Evolutionary conservation across 805 yeast species (phyloP), one percentile per base, ranked within the genome.

Genomic region (Peterozyma toletana): DNA sequence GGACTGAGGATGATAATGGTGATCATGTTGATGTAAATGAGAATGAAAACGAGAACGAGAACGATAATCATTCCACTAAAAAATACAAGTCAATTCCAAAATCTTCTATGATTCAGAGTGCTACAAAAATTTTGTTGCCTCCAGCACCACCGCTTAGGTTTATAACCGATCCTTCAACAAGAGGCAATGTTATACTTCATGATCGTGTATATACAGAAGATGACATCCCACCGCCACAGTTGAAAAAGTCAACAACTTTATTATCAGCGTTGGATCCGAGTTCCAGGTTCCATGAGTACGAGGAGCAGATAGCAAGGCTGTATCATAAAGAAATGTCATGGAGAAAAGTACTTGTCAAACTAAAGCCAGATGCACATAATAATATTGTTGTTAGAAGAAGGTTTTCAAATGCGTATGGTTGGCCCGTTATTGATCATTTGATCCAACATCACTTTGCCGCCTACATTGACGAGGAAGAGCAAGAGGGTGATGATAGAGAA

Each of bases 341-440:
- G 99, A 68, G 97, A 37, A 91, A 91, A 62, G 96, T 93, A 2
- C 64, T 93, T 27, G 96, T 90, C 1, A 79, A 79, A 37, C 64
- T 93, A 50, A 76, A 80, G 50, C 96, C 97, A 0, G 99, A 91
- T 60, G 96, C 99, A 0, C 99, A 91, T 57, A 91, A 91, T 55
- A 91, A 89, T 55, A 89, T 93, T 29, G 72, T 87, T 27, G 98
- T 91, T 1, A 69, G 99, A 49, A 71, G 99, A 51, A 66, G 86
- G 48, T 93, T 86, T 67, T 83, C 95, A 5, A 91, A 91, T 63
- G 93, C 96, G 0, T 90, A 83, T 63, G 99, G 99, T 2, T 88
- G 96, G 93, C 87, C 86, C 1, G 96, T 88, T 0, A 71, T 91
- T n/a, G 83, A 82, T 37, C 96, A 91, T 60, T 54, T 90, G 51